Evolutionary conservation across 441 rosid species (phyloP).

Genomic region (Erodium texanum): DNA sequence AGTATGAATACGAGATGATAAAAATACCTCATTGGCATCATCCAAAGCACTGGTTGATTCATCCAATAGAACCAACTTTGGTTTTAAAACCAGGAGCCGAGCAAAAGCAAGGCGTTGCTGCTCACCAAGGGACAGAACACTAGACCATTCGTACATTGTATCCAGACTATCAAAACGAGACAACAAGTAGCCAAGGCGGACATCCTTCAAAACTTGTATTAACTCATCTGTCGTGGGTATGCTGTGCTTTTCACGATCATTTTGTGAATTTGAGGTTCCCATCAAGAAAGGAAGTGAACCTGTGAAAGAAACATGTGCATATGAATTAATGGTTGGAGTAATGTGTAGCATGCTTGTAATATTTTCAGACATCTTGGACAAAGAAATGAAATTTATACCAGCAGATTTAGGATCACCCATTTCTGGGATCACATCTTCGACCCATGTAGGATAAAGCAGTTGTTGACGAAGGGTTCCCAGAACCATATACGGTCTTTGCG

Average conservation of each 20-base stretch:
- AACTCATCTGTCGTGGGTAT: constrained; percentile 66
- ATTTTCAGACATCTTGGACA: neutral
- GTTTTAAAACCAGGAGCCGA: constrained; percentile 73
- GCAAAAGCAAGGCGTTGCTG: constrained; percentile 95
- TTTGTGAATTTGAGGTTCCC: constrained; percentile 19
- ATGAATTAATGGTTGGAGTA: neutral
- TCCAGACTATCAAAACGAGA: constrained; percentile 69
- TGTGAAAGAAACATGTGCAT: constrained; percentile 10
- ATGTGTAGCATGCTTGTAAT: neutral
- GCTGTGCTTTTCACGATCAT: constrained; percentile 22
- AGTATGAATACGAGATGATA: constrained; percentile 1
- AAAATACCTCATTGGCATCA: constrained; percentile 76
- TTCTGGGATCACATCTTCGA: constrained; percentile 24
- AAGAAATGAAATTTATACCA: constrained; percentile 24
- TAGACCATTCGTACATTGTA: constrained; percentile 69
- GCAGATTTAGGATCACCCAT: constrained; percentile 28
- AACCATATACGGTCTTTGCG: constrained; percentile 96
- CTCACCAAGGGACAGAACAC: constrained; percentile 94
- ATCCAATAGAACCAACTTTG: constrained; percentile 72
- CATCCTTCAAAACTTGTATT: constrained; percentile 50
- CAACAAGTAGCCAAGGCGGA: constrained; percentile 57
- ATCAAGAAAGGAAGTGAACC: constrained; percentile 45
- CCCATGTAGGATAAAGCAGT: constrained; percentile 83
- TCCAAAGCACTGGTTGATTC: constrained; percentile 94
- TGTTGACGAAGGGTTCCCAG: constrained; percentile 94